Conservation (phyloP, 805 yeast species). For the Zygosaccharomyces rouxii region DNA sequence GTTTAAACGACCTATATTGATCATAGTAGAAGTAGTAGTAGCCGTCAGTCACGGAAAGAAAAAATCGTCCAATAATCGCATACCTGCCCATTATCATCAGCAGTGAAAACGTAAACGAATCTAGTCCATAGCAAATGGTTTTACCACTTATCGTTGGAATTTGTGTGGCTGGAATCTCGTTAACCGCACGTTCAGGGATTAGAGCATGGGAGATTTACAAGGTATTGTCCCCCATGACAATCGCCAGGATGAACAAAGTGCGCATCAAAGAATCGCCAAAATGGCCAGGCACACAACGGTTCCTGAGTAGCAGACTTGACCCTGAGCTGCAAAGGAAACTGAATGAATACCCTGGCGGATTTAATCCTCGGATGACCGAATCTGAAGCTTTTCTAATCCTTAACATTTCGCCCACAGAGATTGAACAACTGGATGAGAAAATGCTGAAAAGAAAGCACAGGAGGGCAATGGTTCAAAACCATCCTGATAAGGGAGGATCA, state of each 20-base stretch:
- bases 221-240: constrained; percentile 25
- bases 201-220: constrained; percentile 32
- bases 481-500: constrained; percentile 93
- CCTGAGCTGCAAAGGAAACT: constrained; percentile 14
- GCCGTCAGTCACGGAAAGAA: neutral
- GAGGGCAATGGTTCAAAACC: constrained; percentile 79
- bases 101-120: neutral
- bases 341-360: constrained; percentile 52
- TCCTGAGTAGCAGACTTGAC: constrained; percentile 16
- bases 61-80: neutral
- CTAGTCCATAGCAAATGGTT: constrained; percentile 22
- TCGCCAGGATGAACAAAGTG: constrained; percentile 30
- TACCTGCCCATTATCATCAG: neutral
- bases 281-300: constrained; percentile 13
- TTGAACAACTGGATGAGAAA: constrained; percentile 44
- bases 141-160: constrained; percentile 31
- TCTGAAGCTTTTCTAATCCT: constrained; percentile 65
- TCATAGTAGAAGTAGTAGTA: neutral
- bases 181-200: constrained; percentile 27
- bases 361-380: constrained; percentile 60
- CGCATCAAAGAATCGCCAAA: constrained; percentile 10
- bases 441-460: constrained; percentile 76
- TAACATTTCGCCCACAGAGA: constrained; percentile 53
- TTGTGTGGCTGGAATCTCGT: constrained; percentile 28
- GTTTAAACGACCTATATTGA: neutral